These are phyloP conservation scores for Avena atlantica DNA, from an alignment of 176 grass and related monocot species.

Conservation along the genomic window DNA sequence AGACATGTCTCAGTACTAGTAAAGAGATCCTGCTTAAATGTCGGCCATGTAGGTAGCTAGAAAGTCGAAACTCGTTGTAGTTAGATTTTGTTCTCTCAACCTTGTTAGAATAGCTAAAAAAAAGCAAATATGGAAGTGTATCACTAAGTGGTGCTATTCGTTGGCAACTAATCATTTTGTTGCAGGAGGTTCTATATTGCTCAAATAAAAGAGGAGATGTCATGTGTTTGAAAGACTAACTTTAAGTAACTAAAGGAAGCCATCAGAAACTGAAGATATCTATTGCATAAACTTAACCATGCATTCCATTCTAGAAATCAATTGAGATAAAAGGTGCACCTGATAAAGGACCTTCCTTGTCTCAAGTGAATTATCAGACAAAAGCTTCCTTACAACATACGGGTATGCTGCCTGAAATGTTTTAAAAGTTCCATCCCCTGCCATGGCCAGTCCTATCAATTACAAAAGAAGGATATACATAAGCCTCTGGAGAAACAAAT, in stretches of 20 bases:
- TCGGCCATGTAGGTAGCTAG: not conserved
- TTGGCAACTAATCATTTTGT: constrained; percentile 12
- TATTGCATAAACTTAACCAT: not conserved
- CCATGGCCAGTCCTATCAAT: constrained; percentile 66
- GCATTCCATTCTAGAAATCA: constrained; percentile 4
- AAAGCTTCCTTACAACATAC: constrained; percentile 71
- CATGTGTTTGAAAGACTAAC: constrained; percentile 6
- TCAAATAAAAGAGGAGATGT: not conserved
- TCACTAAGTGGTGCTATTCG: not conserved
- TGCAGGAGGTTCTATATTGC: not conserved
- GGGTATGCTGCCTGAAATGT: constrained; percentile 86
- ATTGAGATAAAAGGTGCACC: constrained; percentile 42
- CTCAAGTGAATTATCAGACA: constrained; percentile 70
- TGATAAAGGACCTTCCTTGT: constrained; percentile 70
- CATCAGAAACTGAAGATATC: not conserved
- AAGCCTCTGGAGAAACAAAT: constrained; percentile 24
- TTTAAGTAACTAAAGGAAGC: not conserved
- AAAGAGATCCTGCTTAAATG: not conserved
- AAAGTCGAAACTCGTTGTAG: not conserved
- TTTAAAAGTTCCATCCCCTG: constrained; percentile 65
- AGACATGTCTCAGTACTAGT: not conserved
- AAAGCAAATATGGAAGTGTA: not conserved
- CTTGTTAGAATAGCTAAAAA: not conserved
- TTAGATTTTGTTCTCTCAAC: not conserved
- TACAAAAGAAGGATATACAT: not conserved